phyloP scores from a whole-genome alignment of 805 yeast genomes.

The Yarrowia keelungensis region DNA sequence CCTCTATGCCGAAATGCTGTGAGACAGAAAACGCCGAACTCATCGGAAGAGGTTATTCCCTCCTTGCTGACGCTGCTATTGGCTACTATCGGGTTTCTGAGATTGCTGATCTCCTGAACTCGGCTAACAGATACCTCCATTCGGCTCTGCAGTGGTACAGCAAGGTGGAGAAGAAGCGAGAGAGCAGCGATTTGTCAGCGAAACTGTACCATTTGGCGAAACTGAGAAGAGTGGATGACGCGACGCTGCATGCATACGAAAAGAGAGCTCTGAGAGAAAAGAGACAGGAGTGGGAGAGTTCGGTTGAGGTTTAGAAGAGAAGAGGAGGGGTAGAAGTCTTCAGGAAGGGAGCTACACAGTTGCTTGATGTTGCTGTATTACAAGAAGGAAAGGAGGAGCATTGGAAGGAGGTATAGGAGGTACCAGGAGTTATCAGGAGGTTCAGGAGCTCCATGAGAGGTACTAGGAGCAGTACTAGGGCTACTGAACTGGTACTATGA shows the following conservation, averaged over 20 bases:
- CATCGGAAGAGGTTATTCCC: conserved; percentile 52
- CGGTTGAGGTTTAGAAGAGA: background rate
- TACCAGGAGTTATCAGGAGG: too few relatives aligned
- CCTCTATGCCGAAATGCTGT: conserved; percentile 56
- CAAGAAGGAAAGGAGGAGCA: too few relatives aligned
- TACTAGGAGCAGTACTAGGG: too few relatives aligned
- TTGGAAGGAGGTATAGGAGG: too few relatives aligned
- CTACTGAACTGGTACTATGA: too few relatives aligned
- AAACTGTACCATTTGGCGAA: conserved; percentile 32
- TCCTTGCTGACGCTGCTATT: conserved; percentile 46
- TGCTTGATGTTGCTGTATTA: too few relatives aligned
- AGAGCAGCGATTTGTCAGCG: conserved; percentile 10
- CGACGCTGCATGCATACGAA: conserved; percentile 12
- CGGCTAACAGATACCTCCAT: conserved; percentile 24
- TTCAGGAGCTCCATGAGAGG: too few relatives aligned
- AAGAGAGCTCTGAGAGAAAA: conserved; percentile 23
- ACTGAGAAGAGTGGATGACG: conserved; percentile 8
- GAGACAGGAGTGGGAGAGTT: conserved; percentile 3
- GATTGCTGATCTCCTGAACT: conserved; percentile 1
- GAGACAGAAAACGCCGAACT: conserved; percentile 53
- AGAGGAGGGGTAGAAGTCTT: background rate
- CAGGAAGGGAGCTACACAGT: background rate
- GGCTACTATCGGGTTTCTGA: conserved; percentile 18
- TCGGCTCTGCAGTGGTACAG: conserved; percentile 28
- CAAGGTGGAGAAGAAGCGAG: conserved; percentile 20